Base-by-base conservation (phyloP, 2,329 filamentous ascomycete species). In the Mycogone perniciosa region DNA sequence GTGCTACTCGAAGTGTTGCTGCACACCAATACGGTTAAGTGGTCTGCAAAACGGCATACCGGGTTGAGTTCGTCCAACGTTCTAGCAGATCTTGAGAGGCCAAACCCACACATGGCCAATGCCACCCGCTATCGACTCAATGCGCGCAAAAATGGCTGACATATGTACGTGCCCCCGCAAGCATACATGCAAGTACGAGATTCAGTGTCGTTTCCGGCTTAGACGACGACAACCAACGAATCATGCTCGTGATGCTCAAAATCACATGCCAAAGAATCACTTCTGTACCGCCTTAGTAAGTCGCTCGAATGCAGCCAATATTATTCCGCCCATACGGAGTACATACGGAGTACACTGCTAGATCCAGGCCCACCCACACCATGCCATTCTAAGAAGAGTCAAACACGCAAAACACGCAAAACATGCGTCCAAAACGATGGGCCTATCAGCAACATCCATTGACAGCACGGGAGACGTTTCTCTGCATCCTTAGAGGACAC, bases 391-490 rank as follows among this genome's bases (percentile, higher is more conserved):
- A 42, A 43, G 44, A 45, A 44, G 20, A 20, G 20, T 30, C 27
- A 35, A n/a, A 10, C 29, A 27, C 30, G 27, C 34, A 11, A 31
- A 26, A 38, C 13, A 39, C 44, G 37, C 45, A 29, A 40, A 30
- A 52, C 35, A 38, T 20, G 20, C 20, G 20, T 20, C 29, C 31
- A 29, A 29, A 6, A 29, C 10, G 10, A 44, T 44, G 50, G 33
- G 35, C 50, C 50, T 52, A 52, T 52, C 50, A 52, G 50, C 44
- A 39, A n/a, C 45, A 31, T 27, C 26, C 31, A 31, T 48, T 48
- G 50, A 44, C 37, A 41, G 50, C 50, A 52, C 50, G 50, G 50
- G 50, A 48, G 50, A 31, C 33, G 39, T 46, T 44, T 34, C 30
- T 11, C 44, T 29, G 44, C 44, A 44, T 33, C 31, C 46, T 48